phyloP scores from a whole-genome alignment of 2,329 filamentous ascomycete genomes.

The Emergomyces africanus region DNA sequence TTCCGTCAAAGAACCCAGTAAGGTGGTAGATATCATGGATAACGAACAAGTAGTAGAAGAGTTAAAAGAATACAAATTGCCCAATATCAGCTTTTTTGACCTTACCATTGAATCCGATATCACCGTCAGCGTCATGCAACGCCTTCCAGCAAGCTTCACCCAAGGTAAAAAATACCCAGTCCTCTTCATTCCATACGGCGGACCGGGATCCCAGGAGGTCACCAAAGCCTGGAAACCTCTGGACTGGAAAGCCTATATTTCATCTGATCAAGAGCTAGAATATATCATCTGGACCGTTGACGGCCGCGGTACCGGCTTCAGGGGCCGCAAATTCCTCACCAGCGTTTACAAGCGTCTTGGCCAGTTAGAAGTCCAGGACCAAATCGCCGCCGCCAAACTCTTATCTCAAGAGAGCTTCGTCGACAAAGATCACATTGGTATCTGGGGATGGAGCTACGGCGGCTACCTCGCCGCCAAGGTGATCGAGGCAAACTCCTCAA shows the following conservation, averaged over 20 bases:
- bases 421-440: conserved; percentile 47
- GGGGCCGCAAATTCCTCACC: conserved; percentile 50
- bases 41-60: conserved; percentile 45
- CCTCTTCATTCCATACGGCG: conserved; percentile 56
- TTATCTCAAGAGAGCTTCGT: conserved; percentile 41
- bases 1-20: conserved; percentile 38
- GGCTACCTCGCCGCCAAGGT: conserved; percentile 56
- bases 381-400: conserved; percentile 52
- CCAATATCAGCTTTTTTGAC: conserved; percentile 52
- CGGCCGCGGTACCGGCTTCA: conserved; percentile 53
- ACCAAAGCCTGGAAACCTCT: conserved; percentile 43
- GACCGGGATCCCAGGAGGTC: conserved; percentile 51
- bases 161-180: conserved; percentile 51
- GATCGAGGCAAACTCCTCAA: conserved; percentile 47
- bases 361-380: conserved; percentile 50
- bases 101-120: conserved; percentile 50
- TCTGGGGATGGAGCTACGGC: conserved; percentile 58
- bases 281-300: conserved; percentile 57
- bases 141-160: conserved; percentile 52
- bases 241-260: conserved; percentile 50
- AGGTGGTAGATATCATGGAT: conserved; percentile 45
- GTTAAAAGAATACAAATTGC: conserved; percentile 49
- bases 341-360: conserved; percentile 48
- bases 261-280: conserved; percentile 54
- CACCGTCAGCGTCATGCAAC: conserved; percentile 51